Percentiles rank a stretch among this genome's conserved stretches.
phyloP scores from a whole-genome alignment of 345 rosid genomes.

The Cochlearia excelsa region DNA sequence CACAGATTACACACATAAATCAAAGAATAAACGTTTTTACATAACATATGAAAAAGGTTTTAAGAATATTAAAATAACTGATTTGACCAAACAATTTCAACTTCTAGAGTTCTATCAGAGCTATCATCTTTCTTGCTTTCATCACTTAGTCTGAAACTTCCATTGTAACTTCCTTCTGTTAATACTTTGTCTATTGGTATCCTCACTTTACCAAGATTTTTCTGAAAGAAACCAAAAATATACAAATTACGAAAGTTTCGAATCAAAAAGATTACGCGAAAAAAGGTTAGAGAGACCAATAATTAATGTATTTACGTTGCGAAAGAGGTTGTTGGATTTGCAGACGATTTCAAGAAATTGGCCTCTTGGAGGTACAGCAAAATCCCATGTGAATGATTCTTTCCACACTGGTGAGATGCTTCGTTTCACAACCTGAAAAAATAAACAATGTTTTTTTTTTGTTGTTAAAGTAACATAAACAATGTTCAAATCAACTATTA shows the following conservation, averaged over 20 bases:
- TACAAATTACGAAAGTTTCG: background rate
- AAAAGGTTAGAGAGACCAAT: background rate
- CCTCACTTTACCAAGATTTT: constrained; percentile 67
- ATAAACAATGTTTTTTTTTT: too few relatives aligned
- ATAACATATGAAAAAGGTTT: too few relatives aligned
- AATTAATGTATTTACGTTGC: constrained; percentile 44
- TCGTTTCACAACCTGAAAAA: constrained; percentile 64
- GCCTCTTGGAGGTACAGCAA: constrained; percentile 80
- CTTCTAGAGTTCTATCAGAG: constrained; percentile 54
- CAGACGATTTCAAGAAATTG: constrained; percentile 81
- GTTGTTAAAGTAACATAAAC: too few relatives aligned
- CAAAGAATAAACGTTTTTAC: too few relatives aligned
- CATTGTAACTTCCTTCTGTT: constrained; percentile 64
- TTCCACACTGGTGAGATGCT: constrained; percentile 80
- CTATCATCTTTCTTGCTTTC: constrained; percentile 50
- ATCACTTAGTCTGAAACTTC: constrained; percentile 50
- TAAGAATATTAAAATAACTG: constrained; percentile 21
- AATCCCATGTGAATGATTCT: constrained; percentile 87
- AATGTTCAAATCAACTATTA: too few relatives aligned
- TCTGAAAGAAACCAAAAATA: constrained; percentile 38
- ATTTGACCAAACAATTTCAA: constrained; percentile 73
- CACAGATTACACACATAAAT: too few relatives aligned
- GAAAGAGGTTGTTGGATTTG: constrained; percentile 75
- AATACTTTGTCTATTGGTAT: constrained; percentile 83
- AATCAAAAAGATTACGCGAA: background rate